Evolutionary conservation across 202 grass and related monocot genomes (phyloP), one percentile per base, ranked within the genome.

Genomic region (Sporobolus alterniflorus): DNA sequence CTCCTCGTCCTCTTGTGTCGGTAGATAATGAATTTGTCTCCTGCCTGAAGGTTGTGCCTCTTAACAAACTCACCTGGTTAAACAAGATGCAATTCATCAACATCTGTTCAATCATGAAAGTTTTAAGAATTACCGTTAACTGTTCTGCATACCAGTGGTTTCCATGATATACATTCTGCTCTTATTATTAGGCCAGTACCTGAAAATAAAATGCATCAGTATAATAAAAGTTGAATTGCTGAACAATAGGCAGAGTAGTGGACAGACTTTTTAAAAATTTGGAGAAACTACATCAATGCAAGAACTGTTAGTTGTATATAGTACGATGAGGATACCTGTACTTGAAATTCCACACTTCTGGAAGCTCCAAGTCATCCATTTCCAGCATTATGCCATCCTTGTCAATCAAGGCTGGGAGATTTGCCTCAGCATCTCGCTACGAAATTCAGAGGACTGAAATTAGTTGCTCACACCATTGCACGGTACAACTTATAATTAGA

Each of bases 81-180:
- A 30, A 56, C 29, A 42, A 25, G 0, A 59, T 76, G 42, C 40
- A 64, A 67, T 34, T 61, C 17, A 39, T 87, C 16, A 83, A 49
- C 31, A 76, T 28, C 10, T 52, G 12, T 41, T 44, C 0, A 54
- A 40, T 59, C 40, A 15, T 71, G n/a, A 14, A 69, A 18, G 60
- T 77, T 13, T 60, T 33, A 26, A 42, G 15, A 49, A 41, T 9
- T 62, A 59, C 57, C 1, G 39, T 56, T 69, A 18, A 21, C 3
- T 41, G 11, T 42, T 74, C 33, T 21, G 34, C 69, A 36, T 86
- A 93, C 95, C 92, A 54, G 95, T 88, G 50, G 71, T 82, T 90
- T 98, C 95, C 74, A 98, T 79, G 73, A 98, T 76, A 80, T 98
- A 98, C 95, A 95, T 98, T 54, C 95, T 95, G 74, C 92, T 95